These are phyloP conservation scores for Cyberlindnera veronae DNA, from an alignment of 805 yeast species.

Conservation along the genomic window DNA sequence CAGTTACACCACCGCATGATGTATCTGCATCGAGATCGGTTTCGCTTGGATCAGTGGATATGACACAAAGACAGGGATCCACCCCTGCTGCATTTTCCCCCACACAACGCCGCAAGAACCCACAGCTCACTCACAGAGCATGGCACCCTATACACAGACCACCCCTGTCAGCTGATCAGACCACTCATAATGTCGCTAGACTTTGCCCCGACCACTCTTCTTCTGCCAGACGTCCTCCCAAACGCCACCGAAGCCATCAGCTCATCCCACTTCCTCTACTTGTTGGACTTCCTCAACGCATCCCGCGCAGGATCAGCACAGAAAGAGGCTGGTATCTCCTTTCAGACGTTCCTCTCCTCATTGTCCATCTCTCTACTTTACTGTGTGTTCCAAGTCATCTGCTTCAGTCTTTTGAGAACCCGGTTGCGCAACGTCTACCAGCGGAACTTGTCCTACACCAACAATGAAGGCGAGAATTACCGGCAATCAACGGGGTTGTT, in stretches of 20 bases:
- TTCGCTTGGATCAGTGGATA: too few species aligned
- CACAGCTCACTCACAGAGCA: too few species aligned
- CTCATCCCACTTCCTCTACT: conserved; percentile 21
- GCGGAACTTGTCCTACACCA: conserved; percentile 45
- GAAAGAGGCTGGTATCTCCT: conserved; percentile 52
- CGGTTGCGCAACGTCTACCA: conserved; percentile 46
- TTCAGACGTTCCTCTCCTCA: conserved; percentile 53
- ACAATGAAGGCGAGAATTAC: conserved; percentile 35
- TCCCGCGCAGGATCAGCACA: conserved; percentile 60
- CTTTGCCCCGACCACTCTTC: background rate
- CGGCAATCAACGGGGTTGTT: conserved; percentile 42
- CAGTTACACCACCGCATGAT: too few species aligned
- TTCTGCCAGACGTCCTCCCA: background rate
- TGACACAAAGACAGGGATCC: too few species aligned
- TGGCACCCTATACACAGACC: too few species aligned
- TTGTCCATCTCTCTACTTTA: conserved; percentile 50
- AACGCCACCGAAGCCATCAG: conserved; percentile 17
- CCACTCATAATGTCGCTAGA: conserved; percentile 3
- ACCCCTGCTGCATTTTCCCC: too few species aligned
- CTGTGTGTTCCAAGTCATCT: conserved; percentile 48
- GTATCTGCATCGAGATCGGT: too few species aligned
- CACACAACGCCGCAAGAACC: too few species aligned
- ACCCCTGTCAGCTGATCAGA: background rate
- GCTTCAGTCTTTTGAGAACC: conserved; percentile 37
- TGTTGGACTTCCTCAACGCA: conserved; percentile 42